Base-by-base conservation (phyloP, 495 filamentous ascomycete genomes). In the Penicillium parvum region DNA sequence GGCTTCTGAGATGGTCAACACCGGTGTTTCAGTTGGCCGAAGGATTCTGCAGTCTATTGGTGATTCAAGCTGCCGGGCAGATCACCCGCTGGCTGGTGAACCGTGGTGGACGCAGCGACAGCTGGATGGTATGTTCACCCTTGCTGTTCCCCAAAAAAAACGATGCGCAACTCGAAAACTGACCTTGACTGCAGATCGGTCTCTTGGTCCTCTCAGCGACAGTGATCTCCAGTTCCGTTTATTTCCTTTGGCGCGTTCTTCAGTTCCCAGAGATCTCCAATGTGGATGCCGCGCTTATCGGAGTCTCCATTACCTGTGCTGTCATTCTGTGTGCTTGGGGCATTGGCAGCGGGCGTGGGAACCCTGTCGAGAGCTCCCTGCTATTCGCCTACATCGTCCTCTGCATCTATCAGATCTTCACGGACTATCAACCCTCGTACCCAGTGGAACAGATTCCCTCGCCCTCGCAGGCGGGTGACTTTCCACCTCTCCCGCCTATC, bases 391-490 rank as follows among this genome's bases (percentile, higher is more conserved):
- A 98, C 64, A 80, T 96, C 40, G 90, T 95, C 9, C 82, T 98
- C 47, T 96, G 90, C 72, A 85, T 96, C 59, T 98, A 98, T 64
- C 92, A 98, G 64, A 96, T 96, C 57, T 98, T 98, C 67, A 98
- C 92, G 30, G 92, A 98, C 60, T 98, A 96, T 65, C 78, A 88
- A 51, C 90, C 90, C 7, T 88, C 85, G 3, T 59, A 77, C 10
- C 75, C 76, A 1, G 64, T 76, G 21, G 77, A 78, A 14, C 74
- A 77, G 7, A 70, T 75, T 8, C 68, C 72, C 18, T 66, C 69
- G 12, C 73, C 79, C 26, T 48, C 73, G 4, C 71, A 82, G 43
- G 66, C 67, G 7, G 84, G 88, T 40, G 90, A 95, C 21, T 92
- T 98, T 40, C 92, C 92, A 3, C 92, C 92, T 4, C 76, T 98